phyloP scores from a whole-genome alignment of 2,329 filamentous ascomycete species.

The Raffaelea deltoideospora region DNA sequence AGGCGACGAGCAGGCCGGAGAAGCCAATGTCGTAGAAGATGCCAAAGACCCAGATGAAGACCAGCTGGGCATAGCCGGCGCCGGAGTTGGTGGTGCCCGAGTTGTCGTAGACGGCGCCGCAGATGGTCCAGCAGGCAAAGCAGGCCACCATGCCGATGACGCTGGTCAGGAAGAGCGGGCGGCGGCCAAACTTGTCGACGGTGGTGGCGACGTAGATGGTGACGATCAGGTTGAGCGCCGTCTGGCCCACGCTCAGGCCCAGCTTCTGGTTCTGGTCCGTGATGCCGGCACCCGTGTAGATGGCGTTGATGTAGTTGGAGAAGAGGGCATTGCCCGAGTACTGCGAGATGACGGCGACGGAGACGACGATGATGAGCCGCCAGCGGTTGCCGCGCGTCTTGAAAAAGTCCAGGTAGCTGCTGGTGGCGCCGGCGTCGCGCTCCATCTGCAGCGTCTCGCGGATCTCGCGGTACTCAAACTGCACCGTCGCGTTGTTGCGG shows the following conservation, averaged over 20 bases:
- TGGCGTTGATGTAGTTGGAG: slow-evolving; percentile 49
- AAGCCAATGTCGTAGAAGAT: slow-evolving; percentile 46
- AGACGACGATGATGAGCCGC: slow-evolving; percentile 45
- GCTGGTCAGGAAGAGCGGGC: slow-evolving; percentile 36
- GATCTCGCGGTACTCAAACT: slow-evolving; percentile 53
- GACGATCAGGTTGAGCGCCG: slow-evolving; percentile 40
- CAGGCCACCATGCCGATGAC: slow-evolving; percentile 30
- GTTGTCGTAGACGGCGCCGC: slow-evolving; percentile 35
- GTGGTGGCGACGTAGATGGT: slow-evolving; percentile 36
- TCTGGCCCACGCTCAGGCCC: slow-evolving; percentile 39
- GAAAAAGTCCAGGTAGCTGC: slow-evolving; percentile 45
- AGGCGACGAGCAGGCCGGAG: slow-evolving; percentile 40
- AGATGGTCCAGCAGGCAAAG: slow-evolving; percentile 34
- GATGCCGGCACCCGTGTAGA: slow-evolving; percentile 48
- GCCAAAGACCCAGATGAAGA: slow-evolving; percentile 44
- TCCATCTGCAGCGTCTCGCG: slow-evolving; percentile 46
- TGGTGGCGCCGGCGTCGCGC: slow-evolving; percentile 28
- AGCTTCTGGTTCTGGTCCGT: slow-evolving; percentile 39
- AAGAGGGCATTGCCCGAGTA: slow-evolving; percentile 54
- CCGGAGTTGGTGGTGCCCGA: slow-evolving; percentile 24
- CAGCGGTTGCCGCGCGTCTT: slow-evolving; percentile 47
- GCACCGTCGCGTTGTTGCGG: slow-evolving; percentile 41
- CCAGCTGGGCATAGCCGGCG: slow-evolving; percentile 38
- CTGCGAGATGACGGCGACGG: slow-evolving; percentile 51
- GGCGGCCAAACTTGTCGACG: slow-evolving; percentile 34